Evolutionary conservation across 805 yeast genomes (phyloP), one percentile per base, ranked within the genome.

Genomic region (Zygosaccharomyces bisporus): DNA sequence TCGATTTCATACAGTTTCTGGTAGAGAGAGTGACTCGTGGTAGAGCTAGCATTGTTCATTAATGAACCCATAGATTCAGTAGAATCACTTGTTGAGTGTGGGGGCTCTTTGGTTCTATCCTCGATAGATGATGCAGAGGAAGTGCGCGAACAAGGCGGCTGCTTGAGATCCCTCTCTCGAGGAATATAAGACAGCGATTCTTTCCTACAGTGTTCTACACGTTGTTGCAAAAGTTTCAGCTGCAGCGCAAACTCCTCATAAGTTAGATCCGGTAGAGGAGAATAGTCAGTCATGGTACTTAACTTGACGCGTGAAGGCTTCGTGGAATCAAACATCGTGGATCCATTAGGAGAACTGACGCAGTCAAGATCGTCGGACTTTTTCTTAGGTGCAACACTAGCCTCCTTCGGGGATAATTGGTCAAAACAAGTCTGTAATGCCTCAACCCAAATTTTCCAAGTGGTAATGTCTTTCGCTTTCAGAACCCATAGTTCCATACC

Each of bases 401-500:
- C n/a, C n/a, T n/a, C 38, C 12, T 34, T 37, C 32, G 17, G n/a
- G 24, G 36, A 36, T 4, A 37, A 50, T 19, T 52, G 51, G 4
- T 60, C 58, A 45, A 57, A 61, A 43, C 67, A 63, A 7, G 50
- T 46, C 44, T 87, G 83, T 51, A 90, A 76, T 1, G 95, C 95
- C 41, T 80, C 74, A 10, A 84, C 77, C 99, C 99, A 93, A 4
- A 77, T 72, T 27, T 79, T 75, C 75, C 88, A 93, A 51, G 85
- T 90, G 5, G 73, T 70, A 8, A 66, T 64, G 45, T 73, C 79
- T 37, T 72, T 67, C 0, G 97, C 86, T 55, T 85, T 86, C 48
- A 91, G 70, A 30, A 79, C 80, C 98, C 98, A 91, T 7, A 86
- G 81, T 61, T 91, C 98, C 80, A 91, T 81, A 2, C 98, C 98